Conservation (phyloP, 1,284 basidiomycete species). For the Cutaneotrichosporon mucoides region DNA sequence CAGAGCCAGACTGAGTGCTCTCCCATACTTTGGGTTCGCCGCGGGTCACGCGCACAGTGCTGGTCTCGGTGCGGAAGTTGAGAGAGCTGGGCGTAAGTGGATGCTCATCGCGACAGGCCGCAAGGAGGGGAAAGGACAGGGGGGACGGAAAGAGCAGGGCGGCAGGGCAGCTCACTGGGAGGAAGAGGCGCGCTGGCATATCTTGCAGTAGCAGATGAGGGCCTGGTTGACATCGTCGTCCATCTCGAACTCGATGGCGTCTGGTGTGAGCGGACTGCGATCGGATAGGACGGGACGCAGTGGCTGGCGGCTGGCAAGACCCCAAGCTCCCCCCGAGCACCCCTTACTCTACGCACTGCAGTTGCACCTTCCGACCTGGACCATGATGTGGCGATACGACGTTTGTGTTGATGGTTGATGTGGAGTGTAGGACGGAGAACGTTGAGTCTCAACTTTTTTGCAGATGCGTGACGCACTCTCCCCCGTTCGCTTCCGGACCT, state of each 20-base stretch:
- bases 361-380: neutral
- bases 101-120: too few species aligned
- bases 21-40: conserved; percentile 11
- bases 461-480: too few species aligned
- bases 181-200: conserved; percentile 11
- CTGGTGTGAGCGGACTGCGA: neutral
- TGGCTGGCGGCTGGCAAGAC: too few species aligned
- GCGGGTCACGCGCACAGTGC: conserved; percentile 11
- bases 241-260: conserved; percentile 8
- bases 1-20: conserved; percentile 4
- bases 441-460: too few species aligned
- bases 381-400: neutral
- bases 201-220: conserved; percentile 18
- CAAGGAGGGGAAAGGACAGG: too few species aligned
- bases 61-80: conserved; percentile 9
- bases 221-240: conserved; percentile 14
- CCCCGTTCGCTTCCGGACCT: too few species aligned
- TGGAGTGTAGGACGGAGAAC: too few species aligned
- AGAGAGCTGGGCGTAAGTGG: neutral
- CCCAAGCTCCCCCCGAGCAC: too few species aligned
- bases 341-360: neutral
- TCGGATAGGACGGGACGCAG: too few species aligned
- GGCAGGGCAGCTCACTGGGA: conserved; percentile 9
- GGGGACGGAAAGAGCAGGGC: too few species aligned
- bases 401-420: neutral